These are phyloP conservation scores for Fusarium phyllophilum DNA, from an alignment of 2,329 filamentous ascomycete genomes.

Conservation along the genomic window DNA sequence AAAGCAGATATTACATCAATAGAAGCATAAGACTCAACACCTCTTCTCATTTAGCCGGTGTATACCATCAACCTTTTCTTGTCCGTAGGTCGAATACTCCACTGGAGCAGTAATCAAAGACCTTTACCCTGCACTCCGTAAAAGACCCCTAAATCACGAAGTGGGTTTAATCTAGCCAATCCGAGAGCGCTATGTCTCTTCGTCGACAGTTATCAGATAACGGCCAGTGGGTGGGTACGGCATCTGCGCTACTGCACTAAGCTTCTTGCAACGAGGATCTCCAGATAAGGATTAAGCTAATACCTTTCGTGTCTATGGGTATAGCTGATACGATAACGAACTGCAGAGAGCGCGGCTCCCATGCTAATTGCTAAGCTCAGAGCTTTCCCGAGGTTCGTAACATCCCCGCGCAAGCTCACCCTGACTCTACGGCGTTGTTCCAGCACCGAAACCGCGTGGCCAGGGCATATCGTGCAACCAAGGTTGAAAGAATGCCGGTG, in stretches of 20 bases:
- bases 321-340: background rate
- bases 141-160: background rate
- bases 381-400: background rate
- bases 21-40: background rate
- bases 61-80: background rate
- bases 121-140: too few species aligned
- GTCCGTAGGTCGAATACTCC: background rate
- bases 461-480: background rate
- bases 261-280: background rate
- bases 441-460: background rate
- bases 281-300: background rate
- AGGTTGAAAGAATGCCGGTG: background rate
- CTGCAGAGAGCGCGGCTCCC: background rate
- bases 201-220: background rate
- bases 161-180: background rate
- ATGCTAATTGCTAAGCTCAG: background rate
- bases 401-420: background rate
- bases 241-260: background rate
- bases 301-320: background rate
- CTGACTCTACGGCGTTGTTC: background rate
- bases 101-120: background rate
- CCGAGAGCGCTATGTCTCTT: background rate
- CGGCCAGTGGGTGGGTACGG: background rate
- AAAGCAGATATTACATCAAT: too few species aligned
- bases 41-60: background rate